Evolutionary conservation across 306 rosid genomes (phyloP).

Genomic region (Prunus mongolica): DNA sequence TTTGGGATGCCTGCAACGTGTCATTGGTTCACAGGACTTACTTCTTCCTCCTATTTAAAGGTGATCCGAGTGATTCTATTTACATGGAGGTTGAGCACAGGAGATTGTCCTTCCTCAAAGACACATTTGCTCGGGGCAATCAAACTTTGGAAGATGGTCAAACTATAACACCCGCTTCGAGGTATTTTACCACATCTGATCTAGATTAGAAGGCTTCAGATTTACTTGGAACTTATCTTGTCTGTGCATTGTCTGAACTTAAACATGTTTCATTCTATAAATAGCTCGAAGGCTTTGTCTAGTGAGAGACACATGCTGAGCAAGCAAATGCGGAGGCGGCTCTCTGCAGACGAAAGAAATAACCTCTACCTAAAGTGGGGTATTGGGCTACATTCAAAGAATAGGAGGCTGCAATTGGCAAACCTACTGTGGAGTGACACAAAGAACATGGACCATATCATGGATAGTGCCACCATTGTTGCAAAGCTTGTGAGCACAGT

Average conservation of each 20-base stretch:
- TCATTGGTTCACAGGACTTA: constrained; percentile 93
- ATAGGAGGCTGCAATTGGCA: constrained; percentile 67
- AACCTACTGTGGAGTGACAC: constrained; percentile 62
- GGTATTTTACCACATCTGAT: constrained; percentile 33
- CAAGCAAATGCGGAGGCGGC: constrained; percentile 65
- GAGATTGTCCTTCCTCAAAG: constrained; percentile 67
- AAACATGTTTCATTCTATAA: not conserved
- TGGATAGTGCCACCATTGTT: constrained; percentile 73
- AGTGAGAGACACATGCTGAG: constrained; percentile 81
- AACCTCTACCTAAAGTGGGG: constrained; percentile 73
- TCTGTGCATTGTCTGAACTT: not conserved
- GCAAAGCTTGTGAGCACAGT: constrained; percentile 71
- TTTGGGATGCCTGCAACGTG: constrained; percentile 82
- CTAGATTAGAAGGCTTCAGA: constrained; percentile 2
- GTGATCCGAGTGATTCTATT: constrained; percentile 75
- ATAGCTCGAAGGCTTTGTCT: constrained; percentile 54
- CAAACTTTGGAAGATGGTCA: constrained; percentile 58
- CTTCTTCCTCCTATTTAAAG: constrained; percentile 79
- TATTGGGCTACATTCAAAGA: constrained; percentile 48
- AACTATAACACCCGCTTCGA: constrained; percentile 48
- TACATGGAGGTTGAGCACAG: constrained; percentile 89
- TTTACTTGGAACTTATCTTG: not conserved
- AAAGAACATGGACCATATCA: constrained; percentile 53
- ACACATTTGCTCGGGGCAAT: constrained; percentile 50
- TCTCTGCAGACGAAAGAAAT: constrained; percentile 58